These are phyloP conservation scores for Kregervanrija pseudodelftensis DNA, from an alignment of 805 yeast genomes.

Conservation along the genomic window DNA sequence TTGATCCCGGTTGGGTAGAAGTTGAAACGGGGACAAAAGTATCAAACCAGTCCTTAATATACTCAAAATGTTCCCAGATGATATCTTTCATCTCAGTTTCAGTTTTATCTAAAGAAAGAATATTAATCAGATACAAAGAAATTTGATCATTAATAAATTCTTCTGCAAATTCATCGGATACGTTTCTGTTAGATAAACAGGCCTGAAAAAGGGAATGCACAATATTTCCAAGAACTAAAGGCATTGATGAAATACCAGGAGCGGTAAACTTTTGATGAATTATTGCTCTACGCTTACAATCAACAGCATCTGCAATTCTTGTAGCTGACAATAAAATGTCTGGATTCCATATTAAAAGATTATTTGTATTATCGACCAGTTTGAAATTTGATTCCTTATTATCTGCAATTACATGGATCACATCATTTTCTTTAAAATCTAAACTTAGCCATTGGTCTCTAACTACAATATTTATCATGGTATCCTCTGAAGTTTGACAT, in stretches of 20 bases:
- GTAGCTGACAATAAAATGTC: constrained; percentile 81
- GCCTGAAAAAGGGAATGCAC: constrained; percentile 71
- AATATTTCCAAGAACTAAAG: constrained; percentile 72
- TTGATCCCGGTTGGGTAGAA: background rate
- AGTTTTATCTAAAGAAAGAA: constrained; percentile 49
- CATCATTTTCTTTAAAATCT: constrained; percentile 42
- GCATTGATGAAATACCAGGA: constrained; percentile 58
- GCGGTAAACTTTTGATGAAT: constrained; percentile 47
- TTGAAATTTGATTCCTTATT: constrained; percentile 23
- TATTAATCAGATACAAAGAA: constrained; percentile 29
- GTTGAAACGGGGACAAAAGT: constrained; percentile 28
- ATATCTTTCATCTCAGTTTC: constrained; percentile 35
- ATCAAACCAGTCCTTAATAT: constrained; percentile 47
- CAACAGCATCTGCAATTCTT: constrained; percentile 64
- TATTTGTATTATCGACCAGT: constrained; percentile 47
- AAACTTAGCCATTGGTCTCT: constrained; percentile 57
- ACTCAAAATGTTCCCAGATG: constrained; percentile 41
- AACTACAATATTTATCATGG: constrained; percentile 37
- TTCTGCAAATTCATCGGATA: constrained; percentile 33
- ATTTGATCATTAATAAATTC: constrained; percentile 23
- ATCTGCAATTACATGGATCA: constrained; percentile 54
- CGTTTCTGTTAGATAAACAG: constrained; percentile 36
- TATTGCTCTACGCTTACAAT: constrained; percentile 67
- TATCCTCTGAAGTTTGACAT: constrained; percentile 35
- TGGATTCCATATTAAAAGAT: constrained; percentile 76